Percentiles rank a stretch among this genome's conserved stretches.
phyloP scores from a whole-genome alignment of 2,329 filamentous ascomycete species.

The Penicillium sp. region DNA sequence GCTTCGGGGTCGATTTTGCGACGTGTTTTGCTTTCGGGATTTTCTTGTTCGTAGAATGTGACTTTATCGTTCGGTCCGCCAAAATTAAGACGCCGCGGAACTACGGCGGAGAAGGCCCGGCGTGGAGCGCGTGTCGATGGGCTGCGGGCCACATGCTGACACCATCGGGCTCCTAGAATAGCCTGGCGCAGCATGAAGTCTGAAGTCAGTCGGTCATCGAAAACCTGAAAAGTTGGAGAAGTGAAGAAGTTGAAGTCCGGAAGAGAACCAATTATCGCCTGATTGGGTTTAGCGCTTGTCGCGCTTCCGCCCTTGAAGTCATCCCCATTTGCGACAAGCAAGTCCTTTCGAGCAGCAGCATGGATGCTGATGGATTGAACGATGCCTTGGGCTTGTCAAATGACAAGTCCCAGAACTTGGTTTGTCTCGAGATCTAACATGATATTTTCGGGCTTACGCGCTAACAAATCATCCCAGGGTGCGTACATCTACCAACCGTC shows the following conservation, averaged over 20 bases:
- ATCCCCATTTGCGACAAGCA: slow-evolving; percentile 13
- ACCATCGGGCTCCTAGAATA: slow-evolving; percentile 38
- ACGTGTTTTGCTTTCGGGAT: slow-evolving; percentile 29
- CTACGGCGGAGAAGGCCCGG: slow-evolving; percentile 28
- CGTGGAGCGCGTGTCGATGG: slow-evolving; percentile 23
- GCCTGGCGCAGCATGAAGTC: slow-evolving; percentile 39
- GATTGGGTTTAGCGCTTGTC: slow-evolving; percentile 27
- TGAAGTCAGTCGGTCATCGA: slow-evolving; percentile 29
- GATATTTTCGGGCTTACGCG: neutral
- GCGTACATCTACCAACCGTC: slow-evolving; percentile 56
- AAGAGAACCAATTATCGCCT: slow-evolving; percentile 23
- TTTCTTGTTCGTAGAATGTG: slow-evolving; percentile 38
- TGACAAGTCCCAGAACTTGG: slow-evolving; percentile 27
- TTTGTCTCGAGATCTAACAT: slow-evolving; percentile 8
- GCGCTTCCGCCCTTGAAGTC: slow-evolving; percentile 17
- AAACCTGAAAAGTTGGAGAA: slow-evolving; percentile 8
- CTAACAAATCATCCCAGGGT: slow-evolving; percentile 39
- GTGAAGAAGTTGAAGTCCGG: slow-evolving; percentile 16
- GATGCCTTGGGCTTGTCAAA: slow-evolving; percentile 21
- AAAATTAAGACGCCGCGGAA: slow-evolving; percentile 25
- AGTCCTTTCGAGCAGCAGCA: slow-evolving; percentile 9
- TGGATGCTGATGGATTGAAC: slow-evolving; percentile 17
- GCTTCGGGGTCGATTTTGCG: slow-evolving; percentile 34
- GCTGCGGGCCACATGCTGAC: slow-evolving; percentile 35
- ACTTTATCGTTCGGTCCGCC: slow-evolving; percentile 36